Conservation (phyloP, 192 early-diverging fungal species). For the Gaertneriomyces semiglobifer region DNA sequence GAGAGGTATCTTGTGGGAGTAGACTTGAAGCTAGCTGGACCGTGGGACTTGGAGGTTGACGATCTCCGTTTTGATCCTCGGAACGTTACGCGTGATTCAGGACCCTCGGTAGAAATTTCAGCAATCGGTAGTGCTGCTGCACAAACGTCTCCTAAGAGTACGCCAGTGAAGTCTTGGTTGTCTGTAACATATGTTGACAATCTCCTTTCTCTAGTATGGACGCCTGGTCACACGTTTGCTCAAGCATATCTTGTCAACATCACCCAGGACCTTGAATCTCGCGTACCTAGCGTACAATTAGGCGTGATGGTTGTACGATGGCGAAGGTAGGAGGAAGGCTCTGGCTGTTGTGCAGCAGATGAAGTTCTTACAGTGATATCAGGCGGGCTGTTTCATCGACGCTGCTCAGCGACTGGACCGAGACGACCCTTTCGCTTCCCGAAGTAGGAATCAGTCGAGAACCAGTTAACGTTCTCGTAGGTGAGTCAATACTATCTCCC, state of each 20-base stretch:
- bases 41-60: conserved; percentile 52
- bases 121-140: background rate
- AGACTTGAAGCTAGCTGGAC: conserved; percentile 33
- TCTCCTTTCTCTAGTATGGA: conserved; percentile 40
- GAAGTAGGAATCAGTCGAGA: background rate
- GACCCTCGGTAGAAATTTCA: background rate
- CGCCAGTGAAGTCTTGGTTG: background rate
- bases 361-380: background rate
- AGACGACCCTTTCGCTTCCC: background rate
- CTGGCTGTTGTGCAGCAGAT: background rate
- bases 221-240: conserved; percentile 45
- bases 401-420: background rate
- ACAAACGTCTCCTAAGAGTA: background rate
- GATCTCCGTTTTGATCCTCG: conserved; percentile 33
- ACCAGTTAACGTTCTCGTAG: background rate
- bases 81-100: conserved; percentile 14
- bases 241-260: conserved; percentile 40
- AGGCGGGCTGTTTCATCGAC: conserved; percentile 3
- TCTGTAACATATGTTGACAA: background rate
- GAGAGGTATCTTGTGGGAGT: conserved; percentile 39
- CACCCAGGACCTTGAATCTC: conserved; percentile 16
- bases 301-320: conserved; percentile 21
- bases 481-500: background rate
- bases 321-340: conserved; percentile 18
- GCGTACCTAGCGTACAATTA: background rate